phyloP scores from a whole-genome alignment of 1,284 basidiomycete species.

The Mycosarcoma mackinlayi region DNA sequence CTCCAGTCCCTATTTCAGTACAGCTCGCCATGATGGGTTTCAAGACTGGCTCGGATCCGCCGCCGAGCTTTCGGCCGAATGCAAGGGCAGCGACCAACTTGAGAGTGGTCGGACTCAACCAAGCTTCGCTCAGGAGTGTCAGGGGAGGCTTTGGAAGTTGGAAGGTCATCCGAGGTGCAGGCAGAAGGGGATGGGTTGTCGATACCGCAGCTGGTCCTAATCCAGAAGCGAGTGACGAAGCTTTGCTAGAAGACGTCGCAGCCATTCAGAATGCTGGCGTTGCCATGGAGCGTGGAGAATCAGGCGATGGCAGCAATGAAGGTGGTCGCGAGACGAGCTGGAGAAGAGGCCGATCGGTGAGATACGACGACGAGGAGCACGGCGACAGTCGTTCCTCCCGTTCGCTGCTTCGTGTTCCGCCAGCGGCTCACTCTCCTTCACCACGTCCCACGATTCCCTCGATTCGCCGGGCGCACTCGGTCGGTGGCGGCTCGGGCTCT shows the following conservation, averaged over 20 bases:
- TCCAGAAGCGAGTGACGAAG: constrained; percentile 57
- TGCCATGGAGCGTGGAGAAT: background rate
- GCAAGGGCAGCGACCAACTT: constrained; percentile 74
- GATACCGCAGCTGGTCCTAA: constrained; percentile 87
- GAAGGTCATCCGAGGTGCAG: constrained; percentile 89
- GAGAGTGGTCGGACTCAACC: constrained; percentile 86
- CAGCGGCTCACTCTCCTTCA: constrained; percentile 5
- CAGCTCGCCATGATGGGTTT: constrained; percentile 63
- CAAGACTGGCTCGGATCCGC: constrained; percentile 65
- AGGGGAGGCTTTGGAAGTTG: constrained; percentile 83
- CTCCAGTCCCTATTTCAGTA: constrained; percentile 59
- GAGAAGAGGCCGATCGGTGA: constrained; percentile 30
- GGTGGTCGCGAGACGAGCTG: background rate
- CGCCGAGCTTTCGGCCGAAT: constrained; percentile 24
- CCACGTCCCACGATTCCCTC: constrained; percentile 29
- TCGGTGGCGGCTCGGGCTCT: constrained; percentile 42
- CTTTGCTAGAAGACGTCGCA: constrained; percentile 20
- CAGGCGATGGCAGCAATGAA: constrained; percentile 5
- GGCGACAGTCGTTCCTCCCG: constrained; percentile 18
- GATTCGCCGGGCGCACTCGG: constrained; percentile 42
- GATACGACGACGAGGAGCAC: constrained; percentile 23
- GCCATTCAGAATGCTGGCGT: constrained; percentile 1
- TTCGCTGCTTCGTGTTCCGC: constrained; percentile 24
- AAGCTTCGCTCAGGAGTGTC: constrained; percentile 78
- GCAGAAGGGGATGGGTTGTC: constrained; percentile 94